Conservation (phyloP, 768 basidiomycete genomes). For the Leccinum imitatum region DNA sequence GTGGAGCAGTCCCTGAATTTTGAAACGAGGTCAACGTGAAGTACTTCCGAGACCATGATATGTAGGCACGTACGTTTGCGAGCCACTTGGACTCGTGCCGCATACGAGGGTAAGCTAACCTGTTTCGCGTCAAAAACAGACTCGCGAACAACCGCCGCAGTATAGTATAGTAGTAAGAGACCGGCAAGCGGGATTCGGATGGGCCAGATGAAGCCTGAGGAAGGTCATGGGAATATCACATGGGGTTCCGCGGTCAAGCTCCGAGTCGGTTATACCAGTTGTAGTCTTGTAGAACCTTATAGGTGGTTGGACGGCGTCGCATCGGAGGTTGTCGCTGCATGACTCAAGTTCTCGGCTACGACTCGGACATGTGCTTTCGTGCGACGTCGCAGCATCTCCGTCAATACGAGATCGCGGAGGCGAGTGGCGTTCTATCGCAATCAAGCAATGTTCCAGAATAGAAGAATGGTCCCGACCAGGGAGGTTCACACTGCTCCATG, state of each 20-base stretch:
- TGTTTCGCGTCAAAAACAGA: slow-evolving; percentile 9
- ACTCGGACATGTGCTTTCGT: neutral
- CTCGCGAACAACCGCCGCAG: neutral
- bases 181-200: neutral
- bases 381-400: slow-evolving; percentile 10
- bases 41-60: slow-evolving; percentile 7
- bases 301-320: neutral
- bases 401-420: slow-evolving; percentile 16
- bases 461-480: slow-evolving; percentile 5
- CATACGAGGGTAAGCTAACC: neutral
- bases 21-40: slow-evolving; percentile 25
- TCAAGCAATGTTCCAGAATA: slow-evolving; percentile 12
- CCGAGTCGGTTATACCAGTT: neutral
- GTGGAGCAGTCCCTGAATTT: slow-evolving; percentile 27
- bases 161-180: neutral
- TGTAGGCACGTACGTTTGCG: slow-evolving; percentile 9
- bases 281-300: neutral
- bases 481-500: slow-evolving; percentile 8
- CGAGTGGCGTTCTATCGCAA: slow-evolving; percentile 19
- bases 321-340: neutral
- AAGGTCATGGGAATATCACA: slow-evolving; percentile 3
- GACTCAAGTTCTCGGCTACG: neutral
- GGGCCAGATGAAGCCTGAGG: slow-evolving; percentile 4
- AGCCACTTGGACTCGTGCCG: slow-evolving; percentile 11
- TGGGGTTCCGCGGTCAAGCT: neutral